These are phyloP conservation scores for Blastosporella zonata DNA, from an alignment of 1,284 basidiomycete species.

Conservation along the genomic window DNA sequence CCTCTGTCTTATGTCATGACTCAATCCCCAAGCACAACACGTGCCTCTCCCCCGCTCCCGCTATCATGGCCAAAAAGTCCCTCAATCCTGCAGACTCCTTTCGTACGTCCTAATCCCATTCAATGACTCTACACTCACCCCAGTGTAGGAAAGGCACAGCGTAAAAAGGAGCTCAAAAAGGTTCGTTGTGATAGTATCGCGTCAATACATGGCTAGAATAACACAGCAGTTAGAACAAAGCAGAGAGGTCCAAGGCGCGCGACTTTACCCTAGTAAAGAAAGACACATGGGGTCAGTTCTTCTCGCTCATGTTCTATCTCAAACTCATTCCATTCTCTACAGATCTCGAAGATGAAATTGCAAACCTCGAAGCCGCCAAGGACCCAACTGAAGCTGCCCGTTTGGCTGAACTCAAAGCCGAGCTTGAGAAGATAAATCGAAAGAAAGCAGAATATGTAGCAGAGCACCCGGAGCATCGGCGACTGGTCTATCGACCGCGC, in stretches of 20 bases:
- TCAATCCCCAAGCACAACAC: slow-evolving; percentile 31
- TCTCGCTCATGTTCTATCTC: not conserved
- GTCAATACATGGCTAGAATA: slow-evolving; percentile 15
- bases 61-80: slow-evolving; percentile 77
- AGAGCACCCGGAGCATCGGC: slow-evolving; percentile 86
- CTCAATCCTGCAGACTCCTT: slow-evolving; percentile 84
- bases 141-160: slow-evolving; percentile 72
- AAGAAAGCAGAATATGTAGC: slow-evolving; percentile 89
- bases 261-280: slow-evolving; percentile 86
- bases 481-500: slow-evolving; percentile 66
- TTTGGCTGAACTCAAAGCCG: slow-evolving; percentile 66
- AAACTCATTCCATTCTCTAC: not conserved
- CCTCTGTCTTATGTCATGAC: slow-evolving; percentile 29
- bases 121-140: slow-evolving; percentile 10
- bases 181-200: slow-evolving; percentile 37
- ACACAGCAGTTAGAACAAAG: slow-evolving; percentile 80
- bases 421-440: slow-evolving; percentile 75
- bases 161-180: slow-evolving; percentile 91
- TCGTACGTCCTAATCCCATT: slow-evolving; percentile 44
- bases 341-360: slow-evolving; percentile 74
- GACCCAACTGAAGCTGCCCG: slow-evolving; percentile 44
- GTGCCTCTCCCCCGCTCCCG: slow-evolving; percentile 24
- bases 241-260: slow-evolving; percentile 70
- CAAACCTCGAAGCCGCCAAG: slow-evolving; percentile 50
- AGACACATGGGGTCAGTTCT: slow-evolving; percentile 67